Base-by-base conservation (phyloP, 1,139 yeast species). In the Zygotorulaspora mrakii region DNA sequence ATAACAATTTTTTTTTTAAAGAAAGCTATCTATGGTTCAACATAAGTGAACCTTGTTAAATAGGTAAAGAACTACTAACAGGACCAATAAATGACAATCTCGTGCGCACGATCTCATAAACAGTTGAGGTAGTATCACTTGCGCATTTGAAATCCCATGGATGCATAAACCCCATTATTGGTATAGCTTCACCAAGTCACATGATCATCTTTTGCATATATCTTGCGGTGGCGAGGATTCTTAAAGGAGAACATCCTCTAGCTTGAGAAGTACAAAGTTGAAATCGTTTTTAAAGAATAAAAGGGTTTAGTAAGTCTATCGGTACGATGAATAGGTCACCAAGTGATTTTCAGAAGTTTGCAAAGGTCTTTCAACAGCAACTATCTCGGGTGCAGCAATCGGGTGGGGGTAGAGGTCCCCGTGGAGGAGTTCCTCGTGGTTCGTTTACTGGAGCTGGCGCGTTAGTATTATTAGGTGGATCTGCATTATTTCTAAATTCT, bases 391-490 rank as follows among this genome's bases (percentile, higher is more conserved):
- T 58, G 5, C 58, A 56, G 33, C 54, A 53, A 25, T 33, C 40
- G 2, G 43, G 49, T 18, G 46, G 52, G 9, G 60, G 65, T 18
- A 56, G 65, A n/a, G 65, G 65, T 26, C 68, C 72, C 22, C 59
- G 61, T n/a, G 66, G 71, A 12, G 66, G 66, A 25, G 67, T 72
- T 21, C 80, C 85, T 35, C 66, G 71, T 35, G 82, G 83, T 10
- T 64, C 78, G 28, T 76, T 81, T 55, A 82, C 88, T 17, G 96
- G 96, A 7, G 59, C 80, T 28, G 94, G 94, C 17, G 95, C 95
- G 2, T 57, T 87, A 23, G 53, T 86, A 9, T 58, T 83, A 18
- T 68, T 88, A 25, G 94, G 91, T 44, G 91, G 85, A 39, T 84
- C 79, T 33, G 75, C 83, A 1, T 44, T 83, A 30, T 62, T 82